phyloP scores from a whole-genome alignment of 2,329 filamentous ascomycete genomes.

The Neofusicoccum sp. region DNA sequence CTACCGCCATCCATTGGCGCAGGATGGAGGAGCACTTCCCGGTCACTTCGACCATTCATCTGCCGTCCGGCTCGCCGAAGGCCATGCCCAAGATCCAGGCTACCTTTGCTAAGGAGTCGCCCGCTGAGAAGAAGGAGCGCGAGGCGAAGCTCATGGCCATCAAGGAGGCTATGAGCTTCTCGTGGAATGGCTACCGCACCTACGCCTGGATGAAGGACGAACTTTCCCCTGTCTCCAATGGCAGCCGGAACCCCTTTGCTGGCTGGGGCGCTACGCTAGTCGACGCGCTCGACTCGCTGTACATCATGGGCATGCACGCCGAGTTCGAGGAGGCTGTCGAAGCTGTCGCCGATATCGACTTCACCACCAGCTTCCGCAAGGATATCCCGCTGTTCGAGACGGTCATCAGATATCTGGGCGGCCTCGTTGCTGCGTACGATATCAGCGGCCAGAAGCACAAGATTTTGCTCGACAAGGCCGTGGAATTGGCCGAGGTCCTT shows the following conservation, averaged over 20 bases:
- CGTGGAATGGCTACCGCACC: conserved; percentile 79
- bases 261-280: conserved; percentile 88
- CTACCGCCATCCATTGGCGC: conserved; percentile 63
- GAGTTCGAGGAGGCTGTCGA: conserved; percentile 65
- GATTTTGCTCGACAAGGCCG: conserved; percentile 60
- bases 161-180: conserved; percentile 70
- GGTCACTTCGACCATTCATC: conserved; percentile 68
- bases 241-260: conserved; percentile 76
- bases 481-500: conserved; percentile 62
- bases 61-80: conserved; percentile 71
- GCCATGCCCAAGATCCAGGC: conserved; percentile 75
- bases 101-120: conserved; percentile 64
- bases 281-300: conserved; percentile 69
- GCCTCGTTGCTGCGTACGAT: conserved; percentile 68
- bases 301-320: conserved; percentile 66
- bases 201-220: conserved; percentile 87
- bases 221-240: conserved; percentile 68
- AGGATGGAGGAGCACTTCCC: conserved; percentile 77
- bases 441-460: conserved; percentile 54
- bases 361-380: conserved; percentile 50
- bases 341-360: conserved; percentile 60
- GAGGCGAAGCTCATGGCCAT: conserved; percentile 64
- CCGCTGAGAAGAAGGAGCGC: conserved; percentile 52
- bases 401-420: conserved; percentile 68
- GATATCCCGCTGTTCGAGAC: conserved; percentile 69